These are phyloP conservation scores for Juncus effusus DNA, from an alignment of 176 grass and related monocot species.

Conservation along the genomic window DNA sequence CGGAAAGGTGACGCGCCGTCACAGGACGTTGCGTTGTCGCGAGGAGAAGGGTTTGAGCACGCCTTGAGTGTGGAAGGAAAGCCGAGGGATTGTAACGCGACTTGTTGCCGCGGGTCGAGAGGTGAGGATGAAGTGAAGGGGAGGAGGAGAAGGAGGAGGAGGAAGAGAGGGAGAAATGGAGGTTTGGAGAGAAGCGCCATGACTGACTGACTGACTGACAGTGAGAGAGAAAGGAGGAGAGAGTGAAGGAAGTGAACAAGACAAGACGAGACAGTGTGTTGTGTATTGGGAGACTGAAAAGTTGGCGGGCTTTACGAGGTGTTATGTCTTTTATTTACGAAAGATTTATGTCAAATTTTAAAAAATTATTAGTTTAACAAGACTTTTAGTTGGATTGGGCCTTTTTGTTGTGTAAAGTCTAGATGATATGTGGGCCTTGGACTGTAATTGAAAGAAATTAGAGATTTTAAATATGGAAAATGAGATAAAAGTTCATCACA, in stretches of 20 bases:
- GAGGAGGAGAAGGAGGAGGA: constrained; percentile 4
- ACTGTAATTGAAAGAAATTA: no score
- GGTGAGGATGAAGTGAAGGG: constrained; percentile 9
- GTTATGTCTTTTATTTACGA: background rate
- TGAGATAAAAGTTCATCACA: no score
- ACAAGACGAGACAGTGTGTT: constrained; percentile 25
- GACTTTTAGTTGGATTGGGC: no score
- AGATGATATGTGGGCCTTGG: no score
- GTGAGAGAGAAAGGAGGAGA: constrained; percentile 6
- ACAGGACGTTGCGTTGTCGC: constrained; percentile 48
- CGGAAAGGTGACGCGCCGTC: constrained; percentile 61
- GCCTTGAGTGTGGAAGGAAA: constrained; percentile 39
- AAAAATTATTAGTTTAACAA: no score
- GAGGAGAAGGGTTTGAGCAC: constrained; percentile 28
- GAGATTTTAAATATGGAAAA: no score
- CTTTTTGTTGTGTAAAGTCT: no score
- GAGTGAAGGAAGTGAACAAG: background rate
- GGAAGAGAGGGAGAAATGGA: background rate
- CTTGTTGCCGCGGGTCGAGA: constrained; percentile 69
- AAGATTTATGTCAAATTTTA: no score
- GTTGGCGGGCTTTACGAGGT: constrained; percentile 26
- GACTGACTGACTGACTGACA: background rate
- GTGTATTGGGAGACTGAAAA: constrained; percentile 21
- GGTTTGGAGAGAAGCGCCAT: constrained; percentile 21
- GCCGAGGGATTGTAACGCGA: constrained; percentile 68